These are phyloP conservation scores for Mediolabrus comicus DNA, from an alignment of 108 stramenopile species.

Conservation along the genomic window DNA sequence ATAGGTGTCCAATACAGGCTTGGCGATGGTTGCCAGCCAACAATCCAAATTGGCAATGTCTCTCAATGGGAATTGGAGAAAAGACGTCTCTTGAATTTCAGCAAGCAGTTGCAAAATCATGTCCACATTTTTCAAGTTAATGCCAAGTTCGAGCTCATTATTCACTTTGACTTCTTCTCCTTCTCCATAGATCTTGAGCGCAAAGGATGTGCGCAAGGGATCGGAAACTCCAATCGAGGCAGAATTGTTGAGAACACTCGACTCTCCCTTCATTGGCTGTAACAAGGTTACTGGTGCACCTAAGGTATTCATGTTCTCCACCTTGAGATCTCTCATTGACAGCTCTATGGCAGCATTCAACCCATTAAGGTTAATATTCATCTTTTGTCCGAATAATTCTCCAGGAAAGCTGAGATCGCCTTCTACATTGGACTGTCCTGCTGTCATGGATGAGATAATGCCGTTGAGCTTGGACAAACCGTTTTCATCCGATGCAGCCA, in stretches of 20 bases:
- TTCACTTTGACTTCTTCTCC: constrained; percentile 46
- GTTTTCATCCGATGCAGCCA: constrained; percentile 28
- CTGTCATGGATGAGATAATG: constrained; percentile 35
- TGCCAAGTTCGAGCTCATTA: constrained; percentile 46
- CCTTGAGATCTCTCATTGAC: constrained; percentile 43
- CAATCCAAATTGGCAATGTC: constrained; percentile 53
- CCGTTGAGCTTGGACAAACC: constrained; percentile 49
- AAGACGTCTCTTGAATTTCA: constrained; percentile 42
- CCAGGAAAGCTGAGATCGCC: constrained; percentile 50
- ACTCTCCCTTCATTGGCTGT: constrained; percentile 33
- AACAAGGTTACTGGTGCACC: constrained; percentile 56
- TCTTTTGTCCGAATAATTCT: constrained; percentile 26
- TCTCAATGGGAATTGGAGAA: constrained; percentile 53
- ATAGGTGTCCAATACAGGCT: constrained; percentile 22
- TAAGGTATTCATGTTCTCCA: constrained; percentile 61
- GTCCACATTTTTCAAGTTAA: constrained; percentile 34
- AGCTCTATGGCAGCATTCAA: constrained; percentile 41
- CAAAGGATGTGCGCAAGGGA: constrained; percentile 35
- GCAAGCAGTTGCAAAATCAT: constrained; percentile 41
- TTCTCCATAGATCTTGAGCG: constrained; percentile 26
- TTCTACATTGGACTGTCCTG: constrained; percentile 36
- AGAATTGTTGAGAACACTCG: constrained; percentile 46
- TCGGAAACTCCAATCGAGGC: constrained; percentile 57
- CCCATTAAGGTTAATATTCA: constrained; percentile 44
- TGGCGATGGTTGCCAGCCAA: constrained; percentile 58